phyloP scores from a whole-genome alignment of 208 protist genomes.

The Strigomonas oncopelti region DNA sequence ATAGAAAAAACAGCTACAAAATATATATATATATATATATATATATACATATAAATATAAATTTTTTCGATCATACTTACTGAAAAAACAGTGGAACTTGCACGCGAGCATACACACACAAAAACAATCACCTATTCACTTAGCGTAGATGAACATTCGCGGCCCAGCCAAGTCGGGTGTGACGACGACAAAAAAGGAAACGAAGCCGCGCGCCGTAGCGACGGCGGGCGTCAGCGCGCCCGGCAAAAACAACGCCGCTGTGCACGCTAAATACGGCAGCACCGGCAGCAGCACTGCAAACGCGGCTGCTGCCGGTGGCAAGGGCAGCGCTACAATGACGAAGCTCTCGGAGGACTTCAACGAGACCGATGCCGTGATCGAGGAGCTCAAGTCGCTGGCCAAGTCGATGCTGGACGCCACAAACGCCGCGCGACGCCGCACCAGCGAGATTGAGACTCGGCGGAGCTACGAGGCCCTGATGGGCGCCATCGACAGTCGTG shows the following conservation, averaged over 20 bases:
- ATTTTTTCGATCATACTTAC: too few relatives aligned
- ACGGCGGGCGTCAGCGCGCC: not conserved
- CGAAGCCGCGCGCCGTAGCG: not conserved
- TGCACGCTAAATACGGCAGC: too few relatives aligned
- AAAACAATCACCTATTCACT: too few relatives aligned
- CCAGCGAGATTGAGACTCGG: conserved; percentile 38
- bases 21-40: not conserved
- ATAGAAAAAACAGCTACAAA: too few relatives aligned
- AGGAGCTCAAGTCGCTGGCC: conserved; percentile 76
- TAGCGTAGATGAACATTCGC: not conserved
- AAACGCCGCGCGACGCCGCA: conserved; percentile 53
- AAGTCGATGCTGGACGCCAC: conserved; percentile 85
- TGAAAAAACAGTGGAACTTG: not conserved
- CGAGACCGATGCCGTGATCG: conserved; percentile 70
- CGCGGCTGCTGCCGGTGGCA: not conserved
- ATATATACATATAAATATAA: conserved; percentile 8
- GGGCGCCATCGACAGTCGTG: conserved; percentile 47
- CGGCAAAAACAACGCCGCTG: not conserved
- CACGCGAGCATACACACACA: not conserved
- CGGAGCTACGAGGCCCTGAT: conserved; percentile 74
- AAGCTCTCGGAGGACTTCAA: not conserved
- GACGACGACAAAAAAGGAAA: not conserved
- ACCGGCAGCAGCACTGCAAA: not conserved
- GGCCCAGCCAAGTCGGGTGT: not conserved
- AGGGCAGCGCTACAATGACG: not conserved